Conservation (phyloP, 805 yeast species). For the Candida peoriensis region DNA sequence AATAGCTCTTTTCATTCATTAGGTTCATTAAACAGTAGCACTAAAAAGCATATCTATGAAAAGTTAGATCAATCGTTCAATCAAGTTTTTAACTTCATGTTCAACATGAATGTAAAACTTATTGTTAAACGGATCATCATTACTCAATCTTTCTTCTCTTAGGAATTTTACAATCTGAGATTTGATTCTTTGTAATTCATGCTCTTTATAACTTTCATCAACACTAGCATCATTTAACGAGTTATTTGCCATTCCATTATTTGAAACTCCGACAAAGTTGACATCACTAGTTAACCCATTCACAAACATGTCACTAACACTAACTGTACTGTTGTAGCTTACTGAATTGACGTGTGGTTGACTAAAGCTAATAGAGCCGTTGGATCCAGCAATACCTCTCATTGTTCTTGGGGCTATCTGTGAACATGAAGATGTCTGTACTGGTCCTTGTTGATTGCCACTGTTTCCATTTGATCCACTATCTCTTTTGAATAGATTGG, state of each 20-base stretch:
- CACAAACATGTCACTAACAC: slow-evolving; percentile 25
- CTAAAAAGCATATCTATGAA: background rate
- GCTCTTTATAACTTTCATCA: slow-evolving; percentile 24
- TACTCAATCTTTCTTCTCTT: slow-evolving; percentile 24
- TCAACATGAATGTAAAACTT: slow-evolving; percentile 24
- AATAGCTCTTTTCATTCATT: too few species aligned
- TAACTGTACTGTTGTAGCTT: slow-evolving; percentile 16
- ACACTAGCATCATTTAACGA: slow-evolving; percentile 9
- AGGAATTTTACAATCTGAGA: slow-evolving; percentile 24
- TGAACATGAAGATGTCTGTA: slow-evolving; percentile 26
- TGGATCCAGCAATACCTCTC: slow-evolving; percentile 22
- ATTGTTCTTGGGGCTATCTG: slow-evolving; percentile 29
- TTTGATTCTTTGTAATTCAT: slow-evolving; percentile 24
- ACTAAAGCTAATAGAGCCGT: slow-evolving; percentile 15
- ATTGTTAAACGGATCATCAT: slow-evolving; percentile 26
- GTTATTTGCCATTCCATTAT: slow-evolving; percentile 1
- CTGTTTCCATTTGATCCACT: background rate
- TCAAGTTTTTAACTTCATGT: slow-evolving; percentile 24
- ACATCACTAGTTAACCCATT: slow-evolving; percentile 22
- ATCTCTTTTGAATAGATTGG: slow-evolving; percentile 12
- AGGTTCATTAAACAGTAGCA: background rate
- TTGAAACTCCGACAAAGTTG: background rate
- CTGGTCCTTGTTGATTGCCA: background rate
- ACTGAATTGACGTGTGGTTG: slow-evolving; percentile 10
- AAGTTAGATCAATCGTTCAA: slow-evolving; percentile 21